A percentile compares a stretch with the other conserved stretches of the same genome.
Conservation (phyloP, 768 basidiomycete species). For the Baorangia bicolor region DNA sequence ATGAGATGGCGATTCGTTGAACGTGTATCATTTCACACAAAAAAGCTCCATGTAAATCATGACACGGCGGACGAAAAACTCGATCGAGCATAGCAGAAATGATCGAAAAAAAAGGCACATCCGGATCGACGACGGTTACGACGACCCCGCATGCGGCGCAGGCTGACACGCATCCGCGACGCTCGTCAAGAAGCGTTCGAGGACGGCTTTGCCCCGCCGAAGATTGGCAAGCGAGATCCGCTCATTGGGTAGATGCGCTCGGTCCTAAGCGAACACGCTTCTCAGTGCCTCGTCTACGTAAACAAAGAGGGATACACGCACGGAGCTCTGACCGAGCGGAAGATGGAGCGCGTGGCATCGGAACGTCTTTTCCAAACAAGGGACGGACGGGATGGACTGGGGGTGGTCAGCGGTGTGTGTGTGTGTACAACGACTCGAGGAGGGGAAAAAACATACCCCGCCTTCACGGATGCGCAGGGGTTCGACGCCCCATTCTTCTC, state of each 20-base stretch:
- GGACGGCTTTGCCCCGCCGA: constrained; percentile 69
- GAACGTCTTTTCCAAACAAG: constrained; percentile 91
- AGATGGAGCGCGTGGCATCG: constrained; percentile 87
- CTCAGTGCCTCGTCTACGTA: no score
- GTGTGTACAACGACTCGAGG: no score
- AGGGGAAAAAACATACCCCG: constrained; percentile 55
- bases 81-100: no score
- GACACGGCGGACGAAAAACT: no score
- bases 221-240: constrained; percentile 85
- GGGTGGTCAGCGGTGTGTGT: not conserved
- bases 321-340: constrained; percentile 90
- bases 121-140: no score
- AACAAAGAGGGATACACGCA: constrained; percentile 45
- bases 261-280: no score
- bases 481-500: constrained; percentile 82
- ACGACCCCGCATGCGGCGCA: not conserved
- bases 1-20: no score
- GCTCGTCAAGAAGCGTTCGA: constrained; percentile 69
- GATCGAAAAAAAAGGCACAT: no score
- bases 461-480: constrained; percentile 92
- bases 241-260: constrained; percentile 93
- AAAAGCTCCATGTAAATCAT: no score
- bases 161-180: constrained; percentile 36
- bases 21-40: no score
- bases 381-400: constrained; percentile 91